Evolutionary conservation across 2,329 filamentous ascomycete genomes (phyloP), one percentile per base, ranked within the genome.

Genomic region (Aspergillus calidoustus): DNA sequence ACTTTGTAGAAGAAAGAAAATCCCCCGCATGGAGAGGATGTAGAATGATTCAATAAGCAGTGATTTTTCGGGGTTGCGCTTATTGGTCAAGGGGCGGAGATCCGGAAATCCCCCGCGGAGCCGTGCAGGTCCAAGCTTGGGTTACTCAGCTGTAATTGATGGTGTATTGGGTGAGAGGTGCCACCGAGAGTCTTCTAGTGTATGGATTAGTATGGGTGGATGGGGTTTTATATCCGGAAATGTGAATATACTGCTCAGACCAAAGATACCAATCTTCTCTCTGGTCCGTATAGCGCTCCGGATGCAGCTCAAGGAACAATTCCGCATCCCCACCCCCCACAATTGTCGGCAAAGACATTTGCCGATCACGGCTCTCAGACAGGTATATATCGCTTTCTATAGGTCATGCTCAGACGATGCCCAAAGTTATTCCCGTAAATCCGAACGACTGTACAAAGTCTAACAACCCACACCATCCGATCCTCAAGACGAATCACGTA

Each of bases 1-100:
- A 17, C 25, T 43, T 44, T 44, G 17, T 28, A 19, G 17, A 22
- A 38, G 46, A 25, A 25, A 5, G 38, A 23, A 57, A 28, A 22
- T 48, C 50, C 55, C 55, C 55, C 55, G 48, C 55, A 57, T 57
- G 34, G 30, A 56, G 13, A 30, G 38, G 34, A 28, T 57, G 47
- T 44, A 57, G 51, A 57, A 57, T 57, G 23, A 48, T 51, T 57
- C 55, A 57, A 57, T 57, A 57, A 57, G 55, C 55, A 57, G 31
- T 51, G 47, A 38, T 57, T 48, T 57, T 57, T 52, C n/a, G 15
- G 34, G 15, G 30, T 3, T 15, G 34, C 38, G 47, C 1, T 38
- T 48, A 52, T 57, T 57, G 55, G 54, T 17, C 44, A 25, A 4
- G 22, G 19, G 34, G 31, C 22, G 22, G 25, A 23, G 30, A 22